phyloP scores from a whole-genome alignment of 306 rosid genomes.

The Chamaecrista fasciculata region DNA sequence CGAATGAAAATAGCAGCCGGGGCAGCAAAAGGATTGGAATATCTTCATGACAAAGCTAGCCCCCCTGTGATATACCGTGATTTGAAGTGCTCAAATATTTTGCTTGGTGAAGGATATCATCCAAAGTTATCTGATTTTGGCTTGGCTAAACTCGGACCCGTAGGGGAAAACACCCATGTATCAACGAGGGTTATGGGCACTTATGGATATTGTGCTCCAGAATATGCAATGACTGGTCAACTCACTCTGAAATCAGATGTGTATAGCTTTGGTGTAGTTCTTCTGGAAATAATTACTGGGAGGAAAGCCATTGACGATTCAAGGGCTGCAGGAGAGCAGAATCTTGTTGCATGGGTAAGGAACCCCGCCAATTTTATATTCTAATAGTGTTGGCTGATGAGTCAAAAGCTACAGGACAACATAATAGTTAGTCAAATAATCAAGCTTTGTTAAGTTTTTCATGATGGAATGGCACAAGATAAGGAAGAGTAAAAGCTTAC shows the following conservation, averaged over 20 bases:
- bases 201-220: slow-evolving; percentile 97
- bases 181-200: slow-evolving; percentile 99
- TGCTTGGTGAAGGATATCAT: slow-evolving; percentile 80
- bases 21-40: slow-evolving; percentile 90
- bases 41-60: slow-evolving; percentile 86
- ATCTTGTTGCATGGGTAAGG: slow-evolving; percentile 96
- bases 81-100: slow-evolving; percentile 90
- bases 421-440: neutral
- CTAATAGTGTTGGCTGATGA: slow-evolving; percentile 18
- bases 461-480: slow-evolving; percentile 15
- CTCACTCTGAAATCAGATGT: slow-evolving; percentile 89
- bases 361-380: neutral
- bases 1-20: slow-evolving; percentile 97
- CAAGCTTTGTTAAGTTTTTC: slow-evolving; percentile 4
- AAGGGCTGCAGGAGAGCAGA: slow-evolving; percentile 82
- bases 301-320: slow-evolving; percentile 84
- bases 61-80: slow-evolving; percentile 96
- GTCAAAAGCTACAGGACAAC: slow-evolving; percentile 2
- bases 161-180: slow-evolving; percentile 94
- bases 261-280: slow-evolving; percentile 96
- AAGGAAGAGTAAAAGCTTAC: neutral
- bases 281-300: slow-evolving; percentile 91
- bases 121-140: slow-evolving; percentile 97
- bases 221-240: slow-evolving; percentile 95
- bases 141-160: slow-evolving; percentile 93